These are phyloP conservation scores for Suaeda aralocaspica DNA, from an alignment of 148 eudicot genomes.

Conservation along the genomic window DNA sequence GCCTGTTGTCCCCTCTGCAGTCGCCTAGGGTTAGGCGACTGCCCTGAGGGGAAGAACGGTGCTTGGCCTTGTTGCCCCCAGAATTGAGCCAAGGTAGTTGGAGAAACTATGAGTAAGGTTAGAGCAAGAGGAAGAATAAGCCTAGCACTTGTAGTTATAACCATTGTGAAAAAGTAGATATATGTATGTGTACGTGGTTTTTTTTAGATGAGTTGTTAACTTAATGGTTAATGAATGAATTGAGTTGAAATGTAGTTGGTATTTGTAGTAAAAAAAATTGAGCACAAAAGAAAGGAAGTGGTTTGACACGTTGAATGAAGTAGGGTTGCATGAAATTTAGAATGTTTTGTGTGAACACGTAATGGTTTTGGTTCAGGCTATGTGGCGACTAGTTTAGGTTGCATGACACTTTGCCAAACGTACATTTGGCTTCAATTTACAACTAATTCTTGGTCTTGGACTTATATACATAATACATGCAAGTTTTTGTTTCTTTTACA, in stretches of 20 bases:
- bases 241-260: background rate
- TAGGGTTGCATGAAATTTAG: background rate
- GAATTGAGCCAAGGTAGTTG: constrained; percentile 22
- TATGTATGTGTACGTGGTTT: too few species aligned
- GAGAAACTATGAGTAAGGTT: constrained; percentile 29
- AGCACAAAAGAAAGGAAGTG: background rate
- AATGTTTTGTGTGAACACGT: constrained; percentile 21
- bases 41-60: background rate
- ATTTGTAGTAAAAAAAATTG: constrained; percentile 15
- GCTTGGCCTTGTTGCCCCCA: constrained; percentile 14
- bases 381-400: constrained; percentile 25
- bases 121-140: constrained; percentile 28
- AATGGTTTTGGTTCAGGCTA: constrained; percentile 14
- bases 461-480: too few species aligned
- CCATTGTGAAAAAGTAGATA: too few species aligned
- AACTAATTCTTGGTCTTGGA: too few species aligned
- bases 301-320: constrained; percentile 27
- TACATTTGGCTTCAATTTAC: background rate
- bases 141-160: background rate
- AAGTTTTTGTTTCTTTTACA: constrained; percentile 10
- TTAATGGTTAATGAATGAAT: background rate
- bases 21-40: background rate
- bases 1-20: constrained; percentile 22
- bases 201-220: too few species aligned
- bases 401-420: background rate